phyloP scores from a whole-genome alignment of 2,329 filamentous ascomycete species.

The Fusarium phyllophilum region DNA sequence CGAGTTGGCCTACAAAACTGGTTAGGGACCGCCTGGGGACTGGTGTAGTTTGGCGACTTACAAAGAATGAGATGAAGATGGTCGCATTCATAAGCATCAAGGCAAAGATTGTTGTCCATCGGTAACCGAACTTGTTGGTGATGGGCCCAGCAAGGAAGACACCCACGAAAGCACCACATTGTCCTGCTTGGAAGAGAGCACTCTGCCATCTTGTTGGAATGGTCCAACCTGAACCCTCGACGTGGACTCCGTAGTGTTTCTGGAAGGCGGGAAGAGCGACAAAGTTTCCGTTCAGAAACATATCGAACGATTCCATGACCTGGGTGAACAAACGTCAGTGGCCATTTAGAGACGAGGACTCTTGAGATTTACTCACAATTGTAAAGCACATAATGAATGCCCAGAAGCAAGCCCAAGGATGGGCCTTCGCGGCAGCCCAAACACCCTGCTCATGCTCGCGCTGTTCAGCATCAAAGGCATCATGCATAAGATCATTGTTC shows the following conservation, averaged over 20 bases:
- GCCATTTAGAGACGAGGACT: neutral
- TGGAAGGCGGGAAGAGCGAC: conserved; percentile 54
- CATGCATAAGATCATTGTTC: conserved; percentile 34
- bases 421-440: conserved; percentile 51
- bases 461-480: conserved; percentile 50
- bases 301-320: conserved; percentile 62
- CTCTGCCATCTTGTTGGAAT: conserved; percentile 56
- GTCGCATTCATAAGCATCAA: conserved; percentile 54
- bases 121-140: conserved; percentile 51
- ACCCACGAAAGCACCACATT: conserved; percentile 51
- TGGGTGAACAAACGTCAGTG: conserved; percentile 33
- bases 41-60: neutral
- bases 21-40: neutral
- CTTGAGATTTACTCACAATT: conserved; percentile 50
- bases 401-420: conserved; percentile 60
- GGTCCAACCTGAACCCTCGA: conserved; percentile 26
- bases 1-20: conserved; percentile 40
- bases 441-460: conserved; percentile 54
- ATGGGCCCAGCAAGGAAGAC: conserved; percentile 51
- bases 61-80: conserved; percentile 65
- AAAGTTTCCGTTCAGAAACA: conserved; percentile 60
- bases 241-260: conserved; percentile 49
- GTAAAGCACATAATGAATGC: conserved; percentile 61
- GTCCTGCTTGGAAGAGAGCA: conserved; percentile 48
- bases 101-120: conserved; percentile 49